A percentile compares a stretch with the other conserved stretches of the same genome.
Evolutionary conservation across 2,329 filamentous ascomycete genomes (phyloP).

Genomic region (Epichloe brachyelytri): DNA sequence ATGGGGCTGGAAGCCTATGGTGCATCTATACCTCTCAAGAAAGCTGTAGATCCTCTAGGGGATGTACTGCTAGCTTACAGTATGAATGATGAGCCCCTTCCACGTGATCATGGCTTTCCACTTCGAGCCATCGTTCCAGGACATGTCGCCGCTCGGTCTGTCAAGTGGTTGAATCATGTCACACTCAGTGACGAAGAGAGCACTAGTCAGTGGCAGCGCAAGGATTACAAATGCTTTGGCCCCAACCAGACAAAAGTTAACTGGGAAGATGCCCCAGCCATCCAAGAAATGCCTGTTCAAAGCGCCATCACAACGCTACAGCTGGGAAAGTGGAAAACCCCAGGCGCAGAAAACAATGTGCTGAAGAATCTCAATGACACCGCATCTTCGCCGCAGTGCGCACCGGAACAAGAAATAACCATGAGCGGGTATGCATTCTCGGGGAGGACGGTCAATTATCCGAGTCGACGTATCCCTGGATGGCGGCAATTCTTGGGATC

Average conservation of each 20-base stretch:
- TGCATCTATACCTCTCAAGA: conserved; percentile 46
- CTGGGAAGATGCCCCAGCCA: conserved; percentile 49
- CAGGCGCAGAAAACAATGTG: background rate
- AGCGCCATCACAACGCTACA: conserved; percentile 47
- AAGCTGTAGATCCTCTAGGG: conserved; percentile 43
- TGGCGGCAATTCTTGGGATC: conserved; percentile 49
- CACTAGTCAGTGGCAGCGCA: conserved; percentile 49
- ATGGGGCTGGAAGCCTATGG: conserved; percentile 47
- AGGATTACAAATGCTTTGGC: conserved; percentile 57
- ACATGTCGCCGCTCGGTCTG: conserved; percentile 51
- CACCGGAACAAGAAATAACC: conserved; percentile 18
- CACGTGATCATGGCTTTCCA: conserved; percentile 54
- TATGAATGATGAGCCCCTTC: conserved; percentile 53
- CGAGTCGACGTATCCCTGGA: conserved; percentile 57
- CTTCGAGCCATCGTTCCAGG: conserved; percentile 50
- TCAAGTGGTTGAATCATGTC: conserved; percentile 57
- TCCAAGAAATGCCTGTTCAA: conserved; percentile 57
- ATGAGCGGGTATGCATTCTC: conserved; percentile 53
- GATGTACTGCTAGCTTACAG: conserved; percentile 54
- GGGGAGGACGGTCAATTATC: conserved; percentile 53
- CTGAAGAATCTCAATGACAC: background rate
- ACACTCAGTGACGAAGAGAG: conserved; percentile 54
- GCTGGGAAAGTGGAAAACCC: conserved; percentile 24
- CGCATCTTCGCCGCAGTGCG: background rate
- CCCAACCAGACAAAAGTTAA: conserved; percentile 47